These are phyloP conservation scores for Kwoniella sp. DNA, from an alignment of 768 basidiomycete species.

Conservation along the genomic window DNA sequence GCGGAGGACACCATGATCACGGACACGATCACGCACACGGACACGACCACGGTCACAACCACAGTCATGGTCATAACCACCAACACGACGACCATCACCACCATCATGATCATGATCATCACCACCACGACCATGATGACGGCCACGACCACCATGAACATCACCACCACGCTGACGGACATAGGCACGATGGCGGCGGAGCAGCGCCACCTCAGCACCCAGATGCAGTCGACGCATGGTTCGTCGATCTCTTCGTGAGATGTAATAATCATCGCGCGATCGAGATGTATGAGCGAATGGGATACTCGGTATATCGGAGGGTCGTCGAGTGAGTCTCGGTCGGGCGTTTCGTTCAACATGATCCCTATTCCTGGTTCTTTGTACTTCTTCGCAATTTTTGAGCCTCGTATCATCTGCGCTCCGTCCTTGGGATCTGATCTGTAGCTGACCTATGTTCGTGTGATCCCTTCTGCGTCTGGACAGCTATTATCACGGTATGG, in stretches of 20 bases:
- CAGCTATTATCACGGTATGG: slow-evolving; percentile 54
- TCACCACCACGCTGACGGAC: not conserved
- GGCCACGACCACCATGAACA: not conserved
- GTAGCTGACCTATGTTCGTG: too few relatives aligned
- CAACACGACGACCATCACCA: not conserved
- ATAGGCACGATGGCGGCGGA: too few relatives aligned
- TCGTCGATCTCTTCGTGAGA: slow-evolving; percentile 94
- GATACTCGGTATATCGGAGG: slow-evolving; percentile 87
- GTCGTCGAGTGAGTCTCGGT: slow-evolving; percentile 88
- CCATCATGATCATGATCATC: slow-evolving; percentile 1
- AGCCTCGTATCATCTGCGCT: not conserved
- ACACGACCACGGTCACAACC: not conserved
- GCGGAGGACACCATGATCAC: not conserved
- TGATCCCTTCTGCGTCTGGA: too few relatives aligned
- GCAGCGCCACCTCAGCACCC: not conserved
- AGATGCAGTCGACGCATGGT: slow-evolving; percentile 64
- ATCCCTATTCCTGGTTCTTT: slow-evolving; percentile 53
- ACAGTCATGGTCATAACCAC: not conserved
- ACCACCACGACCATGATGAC: slow-evolving; percentile 7
- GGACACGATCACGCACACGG: slow-evolving; percentile 9
- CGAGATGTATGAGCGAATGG: slow-evolving; percentile 86
- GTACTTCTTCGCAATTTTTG: slow-evolving; percentile 3
- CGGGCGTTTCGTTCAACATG: too few relatives aligned
- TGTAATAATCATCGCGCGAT: slow-evolving; percentile 83
- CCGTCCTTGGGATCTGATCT: too few relatives aligned